Percentiles rank a stretch among this genome's conserved stretches.
Conservation (phyloP, 2,329 filamentous ascomycete species). For the Penicillium sp. region DNA sequence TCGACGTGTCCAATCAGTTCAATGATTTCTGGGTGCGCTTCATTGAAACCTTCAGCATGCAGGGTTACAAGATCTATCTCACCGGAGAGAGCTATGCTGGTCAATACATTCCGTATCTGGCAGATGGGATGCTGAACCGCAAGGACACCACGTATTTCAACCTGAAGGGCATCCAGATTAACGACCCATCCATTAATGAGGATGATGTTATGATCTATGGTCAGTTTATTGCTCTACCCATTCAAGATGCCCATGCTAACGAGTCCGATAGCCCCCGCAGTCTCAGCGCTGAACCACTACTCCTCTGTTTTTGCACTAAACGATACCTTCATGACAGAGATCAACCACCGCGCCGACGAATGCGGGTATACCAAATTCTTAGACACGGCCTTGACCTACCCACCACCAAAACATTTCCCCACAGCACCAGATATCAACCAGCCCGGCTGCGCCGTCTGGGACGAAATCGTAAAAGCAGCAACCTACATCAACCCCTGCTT, state of each 20-base stretch:
- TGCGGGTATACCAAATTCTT: slow-evolving; percentile 47
- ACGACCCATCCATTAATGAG: slow-evolving; percentile 64
- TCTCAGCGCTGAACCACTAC: slow-evolving; percentile 43
- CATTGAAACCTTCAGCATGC: slow-evolving; percentile 65
- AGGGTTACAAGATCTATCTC: slow-evolving; percentile 68
- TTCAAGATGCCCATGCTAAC: slow-evolving; percentile 1
- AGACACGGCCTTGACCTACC: slow-evolving; percentile 57
- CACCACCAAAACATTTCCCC: slow-evolving; percentile 61
- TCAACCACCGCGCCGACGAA: slow-evolving; percentile 39
- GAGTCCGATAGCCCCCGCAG: slow-evolving; percentile 30
- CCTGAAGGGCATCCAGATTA: slow-evolving; percentile 66
- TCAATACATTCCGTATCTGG: slow-evolving; percentile 67
- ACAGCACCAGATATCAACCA: slow-evolving; percentile 43
- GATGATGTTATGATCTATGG: slow-evolving; percentile 51
- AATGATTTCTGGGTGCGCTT: slow-evolving; percentile 76
- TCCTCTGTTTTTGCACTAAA: slow-evolving; percentile 44
- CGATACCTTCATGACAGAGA: slow-evolving; percentile 36
- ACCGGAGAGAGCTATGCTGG: slow-evolving; percentile 71
- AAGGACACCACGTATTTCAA: slow-evolving; percentile 67
- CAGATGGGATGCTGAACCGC: slow-evolving; percentile 67
- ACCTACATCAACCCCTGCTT: slow-evolving; percentile 69
- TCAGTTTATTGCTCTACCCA: slow-evolving; percentile 15
- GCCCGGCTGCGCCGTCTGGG: slow-evolving; percentile 56
- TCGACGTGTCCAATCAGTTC: slow-evolving; percentile 69
- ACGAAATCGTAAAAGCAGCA: slow-evolving; percentile 54